Conservation (phyloP, 257 asterid genomes). For the Lantana camara region DNA sequence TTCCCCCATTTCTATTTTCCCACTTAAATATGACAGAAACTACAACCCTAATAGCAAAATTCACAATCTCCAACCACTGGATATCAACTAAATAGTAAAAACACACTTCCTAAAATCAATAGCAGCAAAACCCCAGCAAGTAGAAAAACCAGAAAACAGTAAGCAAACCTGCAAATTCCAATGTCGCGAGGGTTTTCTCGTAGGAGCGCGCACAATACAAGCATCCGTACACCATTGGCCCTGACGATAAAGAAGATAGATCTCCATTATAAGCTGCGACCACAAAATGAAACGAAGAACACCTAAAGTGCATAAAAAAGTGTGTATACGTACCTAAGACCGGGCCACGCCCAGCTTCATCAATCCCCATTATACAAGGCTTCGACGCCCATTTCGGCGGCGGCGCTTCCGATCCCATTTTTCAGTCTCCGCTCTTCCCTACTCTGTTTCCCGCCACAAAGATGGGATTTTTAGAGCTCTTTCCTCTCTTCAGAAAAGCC, state of each 20-base stretch:
- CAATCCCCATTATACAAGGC: conserved; percentile 98
- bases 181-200: conserved; percentile 77
- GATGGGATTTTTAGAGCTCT: conserved; percentile 11
- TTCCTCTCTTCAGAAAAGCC: too few species aligned
- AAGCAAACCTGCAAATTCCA: conserved; percentile 78
- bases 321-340: conserved; percentile 62
- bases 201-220: conserved; percentile 80
- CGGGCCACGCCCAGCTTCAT: conserved; percentile 99
- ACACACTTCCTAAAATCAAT: background rate
- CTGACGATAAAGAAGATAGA: conserved; percentile 36
- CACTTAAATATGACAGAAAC: background rate
- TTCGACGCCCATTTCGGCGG: conserved; percentile 74
- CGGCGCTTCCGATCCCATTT: conserved; percentile 55
- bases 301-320: background rate
- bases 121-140: background rate
- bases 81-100: too few species aligned
- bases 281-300: conserved; percentile 13
- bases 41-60: background rate
- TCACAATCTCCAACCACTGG: background rate
- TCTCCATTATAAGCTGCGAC: conserved; percentile 10
- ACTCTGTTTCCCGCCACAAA: conserved; percentile 45
- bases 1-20: background rate
- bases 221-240: conserved; percentile 99
- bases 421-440: conserved; percentile 7
- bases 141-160: background rate